Conservation (phyloP, 208 protist genomes). For the Trichomonas gallinae region DNA sequence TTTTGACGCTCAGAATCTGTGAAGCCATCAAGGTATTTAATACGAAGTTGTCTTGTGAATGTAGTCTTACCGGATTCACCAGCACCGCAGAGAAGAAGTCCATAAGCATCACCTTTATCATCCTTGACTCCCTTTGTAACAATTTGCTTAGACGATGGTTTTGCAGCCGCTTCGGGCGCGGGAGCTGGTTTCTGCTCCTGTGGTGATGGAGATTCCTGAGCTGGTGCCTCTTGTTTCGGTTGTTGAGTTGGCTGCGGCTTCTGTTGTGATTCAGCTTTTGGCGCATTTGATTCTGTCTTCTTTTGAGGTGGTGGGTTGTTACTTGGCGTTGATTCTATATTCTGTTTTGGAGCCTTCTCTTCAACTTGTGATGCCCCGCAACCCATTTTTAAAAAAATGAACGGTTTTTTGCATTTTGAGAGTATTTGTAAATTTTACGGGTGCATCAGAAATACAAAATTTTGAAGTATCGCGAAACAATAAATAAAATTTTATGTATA, state of each 20-base stretch:
- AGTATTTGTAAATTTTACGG: too few species aligned
- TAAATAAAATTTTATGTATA: too few species aligned
- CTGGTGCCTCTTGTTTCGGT: not conserved
- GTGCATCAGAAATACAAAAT: too few species aligned
- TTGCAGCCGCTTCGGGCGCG: not conserved
- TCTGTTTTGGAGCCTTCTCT: too few species aligned
- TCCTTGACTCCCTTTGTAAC: not conserved
- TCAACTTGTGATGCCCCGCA: too few species aligned
- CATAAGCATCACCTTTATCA: not conserved
- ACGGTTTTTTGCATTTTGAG: too few species aligned
- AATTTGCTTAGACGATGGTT: not conserved
- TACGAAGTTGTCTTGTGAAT: not conserved
- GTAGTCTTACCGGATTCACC: slow-evolving; percentile 25
- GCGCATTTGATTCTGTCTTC: not conserved
- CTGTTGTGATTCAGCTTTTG: not conserved
- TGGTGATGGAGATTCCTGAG: not conserved
- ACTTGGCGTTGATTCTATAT: too few species aligned
- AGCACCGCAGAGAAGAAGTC: slow-evolving; percentile 16
- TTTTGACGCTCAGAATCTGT: not conserved
- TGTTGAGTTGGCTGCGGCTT: not conserved
- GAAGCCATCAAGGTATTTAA: not conserved
- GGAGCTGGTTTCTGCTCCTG: not conserved
- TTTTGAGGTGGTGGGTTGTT: not conserved
- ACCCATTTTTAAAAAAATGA: too few species aligned
- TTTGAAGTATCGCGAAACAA: too few species aligned